Base-by-base conservation (phyloP, 345 rosid species). In the Euphorbia peplus region DNA sequence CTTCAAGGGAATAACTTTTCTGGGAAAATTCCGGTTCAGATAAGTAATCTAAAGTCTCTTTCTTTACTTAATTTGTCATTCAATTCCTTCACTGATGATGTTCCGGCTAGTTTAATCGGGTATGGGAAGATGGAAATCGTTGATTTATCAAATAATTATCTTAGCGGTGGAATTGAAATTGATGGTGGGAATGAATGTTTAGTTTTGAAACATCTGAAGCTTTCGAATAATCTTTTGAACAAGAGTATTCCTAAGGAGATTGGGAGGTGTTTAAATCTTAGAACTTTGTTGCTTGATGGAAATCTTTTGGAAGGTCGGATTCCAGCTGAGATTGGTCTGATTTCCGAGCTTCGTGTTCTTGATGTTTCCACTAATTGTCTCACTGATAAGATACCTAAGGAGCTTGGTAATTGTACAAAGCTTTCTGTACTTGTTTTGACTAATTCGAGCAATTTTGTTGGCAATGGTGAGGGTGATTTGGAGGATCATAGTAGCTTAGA, bases 301-400 rank as follows among this genome's bases (percentile, higher is more conserved):
- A 87, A 87, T 71, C 60, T 77, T 69, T 76, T 87, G 26, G 73
- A 81, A 63, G 89, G 89, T 68, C 58, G 48, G 66, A 78, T 87
- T 68, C 89, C 92, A 28, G 57, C 75, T 11, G 87, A 83, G 84
- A 70, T 87, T 11, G 92, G 89, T 48, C 73, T 21, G 70, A 73
- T 83, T 60, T 30, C 83, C 15, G 88, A 85, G 72, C 89, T 87
- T 16, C 75, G 77, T 10, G 79, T 87, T 46, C 74, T 87, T 15
- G 92, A 87, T 78, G 81, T 87, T 70, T 87, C 92, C 44, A 84
- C 82, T 15, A 87, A 87, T 72, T 69, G 85, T 68, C 82, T 87
- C 57, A 77, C 83, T 8, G 85, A 72, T 30, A 60, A 32, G 50
- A 82, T 87, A 64, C 89, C 92, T 0, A 76, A 64, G 63, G 89